These are phyloP conservation scores for Batkoa obscura DNA, from an alignment of 371 early-diverging fungal genomes.

Conservation along the genomic window DNA sequence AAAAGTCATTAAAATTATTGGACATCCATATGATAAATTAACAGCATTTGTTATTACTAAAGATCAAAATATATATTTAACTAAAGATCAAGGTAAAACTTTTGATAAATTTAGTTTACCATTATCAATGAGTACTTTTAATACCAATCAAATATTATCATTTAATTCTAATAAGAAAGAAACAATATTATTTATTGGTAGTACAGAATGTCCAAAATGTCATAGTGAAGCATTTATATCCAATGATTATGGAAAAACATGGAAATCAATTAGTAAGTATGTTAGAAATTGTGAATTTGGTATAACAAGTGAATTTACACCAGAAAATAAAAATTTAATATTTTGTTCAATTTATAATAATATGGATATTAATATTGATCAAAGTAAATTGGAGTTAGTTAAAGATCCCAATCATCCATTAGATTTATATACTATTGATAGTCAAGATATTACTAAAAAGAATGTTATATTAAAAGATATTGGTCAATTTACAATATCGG, in stretches of 20 bases:
- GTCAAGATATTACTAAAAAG: background rate
- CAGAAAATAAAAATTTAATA: conserved; percentile 25
- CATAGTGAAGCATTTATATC: conserved; percentile 42
- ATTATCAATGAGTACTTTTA: conserved; percentile 30
- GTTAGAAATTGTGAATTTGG: conserved; percentile 61
- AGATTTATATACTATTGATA: background rate
- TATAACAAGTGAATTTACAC: conserved; percentile 31
- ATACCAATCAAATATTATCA: conserved; percentile 36
- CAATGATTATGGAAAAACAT: conserved; percentile 43
- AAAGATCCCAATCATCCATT: background rate
- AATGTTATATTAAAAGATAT: background rate
- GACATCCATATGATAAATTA: conserved; percentile 10
- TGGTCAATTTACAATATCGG: background rate
- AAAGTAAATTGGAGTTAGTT: background rate
- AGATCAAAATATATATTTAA: conserved; percentile 26
- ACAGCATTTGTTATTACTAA: conserved; percentile 40
- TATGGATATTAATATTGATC: background rate
- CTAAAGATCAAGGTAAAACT: conserved; percentile 43
- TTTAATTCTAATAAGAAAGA: conserved; percentile 64
- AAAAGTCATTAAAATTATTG: conserved; percentile 11
- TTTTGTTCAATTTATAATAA: conserved; percentile 52
- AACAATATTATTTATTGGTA: conserved; percentile 61
- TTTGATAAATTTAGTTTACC: conserved; percentile 40
- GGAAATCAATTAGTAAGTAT: conserved; percentile 49
- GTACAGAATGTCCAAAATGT: conserved; percentile 18